These are phyloP conservation scores for Ambrosiella xylebori DNA, from an alignment of 2,329 filamentous ascomycete genomes.

Conservation along the genomic window DNA sequence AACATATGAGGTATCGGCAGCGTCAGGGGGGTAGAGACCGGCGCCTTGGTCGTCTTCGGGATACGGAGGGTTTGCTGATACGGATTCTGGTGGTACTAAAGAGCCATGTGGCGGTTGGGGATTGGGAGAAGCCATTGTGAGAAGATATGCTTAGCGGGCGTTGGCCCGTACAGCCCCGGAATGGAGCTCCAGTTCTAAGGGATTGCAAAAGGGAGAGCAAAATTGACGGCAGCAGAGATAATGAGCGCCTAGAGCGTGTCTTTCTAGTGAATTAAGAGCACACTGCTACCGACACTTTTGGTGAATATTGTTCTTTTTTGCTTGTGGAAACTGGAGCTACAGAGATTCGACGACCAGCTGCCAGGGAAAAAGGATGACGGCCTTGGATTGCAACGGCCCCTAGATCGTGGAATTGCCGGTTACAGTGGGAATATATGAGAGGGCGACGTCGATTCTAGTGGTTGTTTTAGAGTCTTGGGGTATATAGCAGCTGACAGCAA, in stretches of 20 bases:
- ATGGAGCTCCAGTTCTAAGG: constrained; percentile 12
- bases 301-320: background rate
- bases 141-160: constrained; percentile 12
- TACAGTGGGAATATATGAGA: background rate
- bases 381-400: background rate
- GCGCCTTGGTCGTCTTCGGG: background rate
- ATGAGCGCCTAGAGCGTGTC: background rate
- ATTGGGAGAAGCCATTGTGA: constrained; percentile 9
- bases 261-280: background rate
- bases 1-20: background rate
- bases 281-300: background rate
- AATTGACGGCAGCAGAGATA: background rate
- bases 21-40: background rate
- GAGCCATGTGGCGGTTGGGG: background rate
- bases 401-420: background rate
- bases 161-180: constrained; percentile 13
- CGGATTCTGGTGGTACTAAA: background rate
- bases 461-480: no score
- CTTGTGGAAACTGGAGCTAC: background rate
- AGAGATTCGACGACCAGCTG: background rate
- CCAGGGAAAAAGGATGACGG: background rate
- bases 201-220: constrained; percentile 12
- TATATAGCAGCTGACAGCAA: no score
- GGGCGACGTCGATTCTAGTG: no score
- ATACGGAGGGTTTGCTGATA: background rate